Evolutionary conservation across 805 yeast species (phyloP).

Genomic region (Nakazawaea populi): DNA sequence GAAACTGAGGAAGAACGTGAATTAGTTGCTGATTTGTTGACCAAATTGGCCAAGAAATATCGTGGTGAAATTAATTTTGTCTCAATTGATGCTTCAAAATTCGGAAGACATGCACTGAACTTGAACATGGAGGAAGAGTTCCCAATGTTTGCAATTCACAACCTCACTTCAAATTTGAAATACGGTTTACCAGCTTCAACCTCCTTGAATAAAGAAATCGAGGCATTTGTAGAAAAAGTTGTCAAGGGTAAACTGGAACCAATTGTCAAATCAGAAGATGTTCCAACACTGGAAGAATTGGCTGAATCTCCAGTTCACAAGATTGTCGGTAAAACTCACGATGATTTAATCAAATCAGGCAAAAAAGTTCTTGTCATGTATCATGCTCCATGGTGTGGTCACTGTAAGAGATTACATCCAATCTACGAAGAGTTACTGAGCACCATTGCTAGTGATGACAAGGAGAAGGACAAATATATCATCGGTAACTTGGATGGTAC

Average conservation of each 20-base stretch:
- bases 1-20: conserved; percentile 60
- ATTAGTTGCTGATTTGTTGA: conserved; percentile 44
- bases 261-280: conserved; percentile 74
- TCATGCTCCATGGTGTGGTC: conserved; percentile 98
- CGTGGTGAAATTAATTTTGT: conserved; percentile 84
- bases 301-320: conserved; percentile 52
- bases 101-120: conserved; percentile 81
- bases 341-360: conserved; percentile 48
- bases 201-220: conserved; percentile 47
- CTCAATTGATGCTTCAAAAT: conserved; percentile 75
- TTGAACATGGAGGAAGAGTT: conserved; percentile 78
- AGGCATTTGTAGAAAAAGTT: conserved; percentile 58
- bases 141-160: conserved; percentile 91
- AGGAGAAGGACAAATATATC: conserved; percentile 47
- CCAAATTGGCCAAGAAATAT: conserved; percentile 61
- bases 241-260: conserved; percentile 62
- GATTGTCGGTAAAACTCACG: conserved; percentile 72
- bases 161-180: conserved; percentile 60
- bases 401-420: conserved; percentile 90
- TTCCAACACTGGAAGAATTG: conserved; percentile 77
- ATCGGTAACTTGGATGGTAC: conserved; percentile 90
- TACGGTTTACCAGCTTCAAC: conserved; percentile 65
- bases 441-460: conserved; percentile 47
- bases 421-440: conserved; percentile 81
- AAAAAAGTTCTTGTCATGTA: conserved; percentile 84